Conservation (phyloP, 805 yeast genomes). For the Barnettozyma wickerhamii region DNA sequence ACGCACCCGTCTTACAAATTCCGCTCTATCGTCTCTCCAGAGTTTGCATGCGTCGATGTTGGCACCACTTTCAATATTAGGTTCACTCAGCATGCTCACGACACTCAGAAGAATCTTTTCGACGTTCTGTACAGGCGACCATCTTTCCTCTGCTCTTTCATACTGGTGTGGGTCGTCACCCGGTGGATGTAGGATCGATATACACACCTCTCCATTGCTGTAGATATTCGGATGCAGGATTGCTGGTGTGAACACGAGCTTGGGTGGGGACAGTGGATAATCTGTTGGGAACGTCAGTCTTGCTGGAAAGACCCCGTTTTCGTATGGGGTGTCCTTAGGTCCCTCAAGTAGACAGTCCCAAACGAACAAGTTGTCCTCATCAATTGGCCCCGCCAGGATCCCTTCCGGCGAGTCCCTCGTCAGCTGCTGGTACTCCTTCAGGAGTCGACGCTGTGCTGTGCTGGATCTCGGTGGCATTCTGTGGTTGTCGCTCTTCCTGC, state of each 20-base stretch:
- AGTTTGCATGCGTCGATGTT: conserved; percentile 75
- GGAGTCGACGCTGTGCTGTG: conserved; percentile 82
- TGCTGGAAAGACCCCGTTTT: conserved; percentile 85
- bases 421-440: conserved; percentile 87
- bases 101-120: conserved; percentile 93
- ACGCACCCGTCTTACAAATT: conserved; percentile 62
- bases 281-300: conserved; percentile 67
- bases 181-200: conserved; percentile 90
- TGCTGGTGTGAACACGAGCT: conserved; percentile 70
- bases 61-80: conserved; percentile 95
- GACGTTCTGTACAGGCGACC: conserved; percentile 98
- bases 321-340: conserved; percentile 80
- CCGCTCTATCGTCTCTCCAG: conserved; percentile 81
- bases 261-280: conserved; percentile 82
- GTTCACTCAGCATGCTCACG: conserved; percentile 94
- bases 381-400: conserved; percentile 85
- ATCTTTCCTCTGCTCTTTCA: conserved; percentile 92
- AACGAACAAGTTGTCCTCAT: conserved; percentile 64
- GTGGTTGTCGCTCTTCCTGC: too few relatives aligned
- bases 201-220: conserved; percentile 93
- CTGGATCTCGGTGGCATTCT: conserved; percentile 29
- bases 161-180: conserved; percentile 97
- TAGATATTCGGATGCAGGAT: conserved; percentile 92
- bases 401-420: conserved; percentile 90
- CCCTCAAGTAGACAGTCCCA: conserved; percentile 89